phyloP scores from a whole-genome alignment of 176 grass and related monocot genomes.

The Aegilops longissima region DNA sequence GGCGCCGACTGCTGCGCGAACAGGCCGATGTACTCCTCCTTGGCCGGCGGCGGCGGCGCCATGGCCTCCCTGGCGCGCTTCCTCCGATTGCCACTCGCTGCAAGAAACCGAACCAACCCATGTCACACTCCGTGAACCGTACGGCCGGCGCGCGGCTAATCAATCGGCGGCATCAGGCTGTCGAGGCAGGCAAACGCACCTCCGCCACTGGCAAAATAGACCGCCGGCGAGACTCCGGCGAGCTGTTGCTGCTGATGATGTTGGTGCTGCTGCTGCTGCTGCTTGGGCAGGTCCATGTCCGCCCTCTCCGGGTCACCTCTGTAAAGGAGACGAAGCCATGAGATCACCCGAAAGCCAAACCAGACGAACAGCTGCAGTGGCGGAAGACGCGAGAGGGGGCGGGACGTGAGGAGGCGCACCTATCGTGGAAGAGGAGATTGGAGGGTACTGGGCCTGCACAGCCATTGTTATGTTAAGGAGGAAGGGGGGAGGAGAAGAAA shows the following conservation, averaged over 20 bases:
- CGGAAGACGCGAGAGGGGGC: neutral
- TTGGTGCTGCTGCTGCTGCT: neutral
- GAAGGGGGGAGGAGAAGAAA: slow-evolving; percentile 28
- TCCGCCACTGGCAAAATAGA: slow-evolving; percentile 49
- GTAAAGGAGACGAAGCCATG: slow-evolving; percentile 36
- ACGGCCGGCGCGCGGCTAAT: neutral
- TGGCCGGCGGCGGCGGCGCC: slow-evolving; percentile 27
- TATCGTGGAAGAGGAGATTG: slow-evolving; percentile 60
- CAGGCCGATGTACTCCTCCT: slow-evolving; percentile 37
- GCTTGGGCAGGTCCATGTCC: slow-evolving; percentile 52
- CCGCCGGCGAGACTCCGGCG: slow-evolving; percentile 27
- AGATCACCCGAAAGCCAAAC: neutral
- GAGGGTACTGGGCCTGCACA: slow-evolving; percentile 65
- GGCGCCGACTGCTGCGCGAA: slow-evolving; percentile 33
- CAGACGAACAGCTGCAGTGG: neutral
- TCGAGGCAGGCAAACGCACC: slow-evolving; percentile 26
- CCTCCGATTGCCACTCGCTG: slow-evolving; percentile 47
- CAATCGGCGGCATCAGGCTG: too few species aligned
- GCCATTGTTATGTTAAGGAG: slow-evolving; percentile 54
- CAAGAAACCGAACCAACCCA: slow-evolving; percentile 32
- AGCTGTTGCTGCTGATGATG: neutral
- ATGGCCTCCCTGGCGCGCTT: slow-evolving; percentile 46
- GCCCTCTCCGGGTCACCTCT: slow-evolving; percentile 62
- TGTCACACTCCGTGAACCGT: slow-evolving; percentile 29
- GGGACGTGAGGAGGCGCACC: slow-evolving; percentile 31